Evolutionary conservation across 306 rosid species (phyloP), one percentile per base, ranked within the genome.

Genomic region (Trichosanthes truncata): DNA sequence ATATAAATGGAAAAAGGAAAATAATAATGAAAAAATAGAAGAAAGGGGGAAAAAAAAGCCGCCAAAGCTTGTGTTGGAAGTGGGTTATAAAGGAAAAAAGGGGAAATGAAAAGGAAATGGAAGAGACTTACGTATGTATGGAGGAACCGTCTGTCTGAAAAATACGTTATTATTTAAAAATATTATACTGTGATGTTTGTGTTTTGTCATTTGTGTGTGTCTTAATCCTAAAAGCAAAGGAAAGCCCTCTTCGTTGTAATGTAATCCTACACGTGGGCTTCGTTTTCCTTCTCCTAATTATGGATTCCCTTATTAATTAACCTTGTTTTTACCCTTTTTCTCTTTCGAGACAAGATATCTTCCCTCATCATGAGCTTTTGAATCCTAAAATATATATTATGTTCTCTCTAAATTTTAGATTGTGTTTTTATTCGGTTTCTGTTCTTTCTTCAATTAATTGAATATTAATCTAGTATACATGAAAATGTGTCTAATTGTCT

Each of bases 141-240:
- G 77, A 72, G 57, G 57, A 45, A 45, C 12, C 43, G 56, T 12
- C 2, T 45, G 77, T 68, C 33, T n/a, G 7, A 66, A 36, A 35
- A 69, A 13, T 41, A 71, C 56, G 36, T 41, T 21, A 41, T 43
- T 3, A 3, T 41, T n/a, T 33, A 65, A 2, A 6, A 1, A 29
- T 7, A 6, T 29, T 12, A 13, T 7, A 17, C 0, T 65, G 3
- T 59, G 10, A 26, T 2, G 36, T 9, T 33, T 3, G n/a, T 0
- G n/a, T 63, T 35, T 3, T 46, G 12, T 43, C 49, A n/a, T n/a
- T 41, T 71, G 12, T 21, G 33, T 71, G 53, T 71, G 41, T 46
- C 77, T 72, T 72, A 15, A 72, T 46, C 77, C 46, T 72, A 15
- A 72, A 72, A 72, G 59, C 77, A 72, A 72, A 72, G 77, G 25